Conservation (phyloP, 208 protist species). For the Leishmania major region DNA sequence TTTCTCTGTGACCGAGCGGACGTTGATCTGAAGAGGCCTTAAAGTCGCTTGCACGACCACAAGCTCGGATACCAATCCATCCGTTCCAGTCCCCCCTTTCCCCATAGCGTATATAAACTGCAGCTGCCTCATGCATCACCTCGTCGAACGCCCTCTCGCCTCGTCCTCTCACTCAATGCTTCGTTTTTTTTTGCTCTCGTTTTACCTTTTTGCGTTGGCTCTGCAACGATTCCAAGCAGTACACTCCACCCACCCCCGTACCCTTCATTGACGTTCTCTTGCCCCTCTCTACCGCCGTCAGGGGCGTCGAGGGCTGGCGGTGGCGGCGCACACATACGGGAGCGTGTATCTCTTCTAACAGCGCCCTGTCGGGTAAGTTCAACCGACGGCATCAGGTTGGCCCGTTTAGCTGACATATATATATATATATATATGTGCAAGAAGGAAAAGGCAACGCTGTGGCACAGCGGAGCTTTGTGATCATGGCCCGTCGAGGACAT, state of each 20-base stretch:
- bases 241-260: not conserved
- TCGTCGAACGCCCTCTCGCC: not conserved
- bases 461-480: not conserved
- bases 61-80: not conserved
- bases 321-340: not conserved
- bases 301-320: not conserved
- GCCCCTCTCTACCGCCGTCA: too few relatives aligned
- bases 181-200: not conserved
- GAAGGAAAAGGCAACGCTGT: not conserved
- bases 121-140: not conserved
- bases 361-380: not conserved
- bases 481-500: not conserved
- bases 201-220: not conserved
- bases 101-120: not conserved
- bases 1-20: not conserved
- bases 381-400: not conserved
- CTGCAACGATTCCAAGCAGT: not conserved
- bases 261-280: too few relatives aligned
- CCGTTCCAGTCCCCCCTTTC: not conserved
- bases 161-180: not conserved
- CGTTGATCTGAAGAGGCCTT: not conserved
- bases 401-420: not conserved
- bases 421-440: not conserved
- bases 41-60: not conserved
- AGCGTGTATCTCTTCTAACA: not conserved